These are phyloP conservation scores for Colletotrichum cordylinicola DNA, from an alignment of 2,329 filamentous ascomycete genomes.

Conservation along the genomic window DNA sequence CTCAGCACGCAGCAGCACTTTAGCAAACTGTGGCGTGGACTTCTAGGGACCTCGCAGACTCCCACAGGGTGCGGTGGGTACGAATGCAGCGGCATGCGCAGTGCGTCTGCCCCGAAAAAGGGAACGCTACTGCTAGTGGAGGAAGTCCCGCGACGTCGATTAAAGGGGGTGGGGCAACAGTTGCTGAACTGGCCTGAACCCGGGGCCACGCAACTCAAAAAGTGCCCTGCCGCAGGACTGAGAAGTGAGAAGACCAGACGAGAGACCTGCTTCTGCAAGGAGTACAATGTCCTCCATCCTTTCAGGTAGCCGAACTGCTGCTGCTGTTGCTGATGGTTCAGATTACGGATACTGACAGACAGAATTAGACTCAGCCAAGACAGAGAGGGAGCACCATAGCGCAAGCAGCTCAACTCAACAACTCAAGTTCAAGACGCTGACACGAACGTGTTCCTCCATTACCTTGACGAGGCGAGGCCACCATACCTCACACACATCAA, in stretches of 20 bases:
- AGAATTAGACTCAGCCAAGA: not conserved
- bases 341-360: not conserved
- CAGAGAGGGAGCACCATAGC: not conserved
- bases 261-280: not conserved
- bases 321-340: not conserved
- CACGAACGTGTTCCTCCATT: not conserved
- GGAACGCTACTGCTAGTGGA: slow-evolving; percentile 9
- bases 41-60: not conserved
- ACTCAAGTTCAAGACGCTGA: not conserved
- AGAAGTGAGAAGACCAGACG: not conserved
- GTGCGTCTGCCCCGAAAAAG: not conserved
- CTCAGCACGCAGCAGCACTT: not conserved
- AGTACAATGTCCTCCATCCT: not conserved
- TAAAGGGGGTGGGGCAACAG: slow-evolving; percentile 9
- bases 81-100: slow-evolving; percentile 11
- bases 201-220: slow-evolving; percentile 6
- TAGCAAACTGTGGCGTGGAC: not conserved
- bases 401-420: not conserved
- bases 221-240: not conserved
- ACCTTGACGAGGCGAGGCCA: not conserved
- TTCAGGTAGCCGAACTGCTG: not conserved
- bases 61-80: slow-evolving; percentile 10
- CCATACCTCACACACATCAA: not conserved
- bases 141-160: not conserved
- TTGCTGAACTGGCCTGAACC: slow-evolving; percentile 9